Percentiles rank a stretch among this genome's conserved stretches.
These are phyloP conservation scores for Pugionium dolabratum DNA, from an alignment of 345 rosid genomes.

Conservation along the genomic window DNA sequence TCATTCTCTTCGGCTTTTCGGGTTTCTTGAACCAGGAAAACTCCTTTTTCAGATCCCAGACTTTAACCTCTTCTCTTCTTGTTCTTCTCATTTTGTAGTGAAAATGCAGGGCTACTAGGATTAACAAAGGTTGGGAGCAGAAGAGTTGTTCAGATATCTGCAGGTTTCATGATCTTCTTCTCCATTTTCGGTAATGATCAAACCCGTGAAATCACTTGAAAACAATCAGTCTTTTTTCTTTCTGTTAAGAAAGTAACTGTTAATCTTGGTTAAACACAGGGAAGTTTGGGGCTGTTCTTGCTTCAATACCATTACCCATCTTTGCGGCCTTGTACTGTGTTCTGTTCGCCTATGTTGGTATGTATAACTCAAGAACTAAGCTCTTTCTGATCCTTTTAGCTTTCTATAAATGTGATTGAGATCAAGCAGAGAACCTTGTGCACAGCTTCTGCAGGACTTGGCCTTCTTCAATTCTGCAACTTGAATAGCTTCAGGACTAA, in stretches of 20 bases:
- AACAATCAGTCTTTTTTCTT: not conserved
- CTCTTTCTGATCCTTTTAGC: not conserved
- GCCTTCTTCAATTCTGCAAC: constrained; percentile 82
- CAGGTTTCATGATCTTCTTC: constrained; percentile 89
- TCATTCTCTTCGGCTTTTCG: not conserved
- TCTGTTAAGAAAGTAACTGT: not conserved
- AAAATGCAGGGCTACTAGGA: constrained; percentile 90
- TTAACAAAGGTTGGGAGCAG: constrained; percentile 84
- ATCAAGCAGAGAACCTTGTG: constrained; percentile 13
- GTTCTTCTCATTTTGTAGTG: constrained; percentile 46
- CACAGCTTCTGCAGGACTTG: constrained; percentile 81
- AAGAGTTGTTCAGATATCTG: constrained; percentile 74
- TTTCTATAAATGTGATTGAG: constrained; percentile 16
- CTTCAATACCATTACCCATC: constrained; percentile 84
- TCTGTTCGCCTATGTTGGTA: constrained; percentile 84
- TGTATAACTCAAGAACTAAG: constrained; percentile 28
- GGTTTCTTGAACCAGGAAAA: not conserved
- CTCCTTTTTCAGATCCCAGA: not conserved
- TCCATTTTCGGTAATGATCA: constrained; percentile 62
- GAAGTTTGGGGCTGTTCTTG: constrained; percentile 89
- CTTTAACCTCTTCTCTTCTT: constrained; percentile 7
- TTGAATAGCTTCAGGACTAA: constrained; percentile 83
- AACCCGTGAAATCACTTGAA: not conserved
- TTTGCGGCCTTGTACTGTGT: constrained; percentile 83
- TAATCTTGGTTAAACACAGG: constrained; percentile 47